Base-by-base conservation (phyloP, 2,329 filamentous ascomycete genomes). In the Ceratocystis destructans region DNA sequence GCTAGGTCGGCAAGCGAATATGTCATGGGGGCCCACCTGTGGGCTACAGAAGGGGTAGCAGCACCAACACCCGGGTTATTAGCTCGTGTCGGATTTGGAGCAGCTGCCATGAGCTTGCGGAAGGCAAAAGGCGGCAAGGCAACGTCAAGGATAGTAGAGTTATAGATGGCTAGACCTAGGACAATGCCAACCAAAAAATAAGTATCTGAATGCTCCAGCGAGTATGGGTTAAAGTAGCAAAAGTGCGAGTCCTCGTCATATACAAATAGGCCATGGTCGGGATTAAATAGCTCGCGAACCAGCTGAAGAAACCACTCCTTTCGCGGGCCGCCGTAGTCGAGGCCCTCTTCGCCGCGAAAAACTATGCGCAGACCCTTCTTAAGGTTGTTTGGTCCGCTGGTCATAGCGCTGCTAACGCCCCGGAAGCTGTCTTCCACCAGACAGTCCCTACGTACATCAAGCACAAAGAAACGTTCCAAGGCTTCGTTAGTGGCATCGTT, bases 281-380 rank as follows among this genome's bases (percentile, higher is more conserved):
- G 90, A 71, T 95, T 91, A 75, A 96, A 96, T 41, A 96, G 87
- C 73, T 96, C 92, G 70, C 91, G 82, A 62, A 94, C 86, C 25
- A 96, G 81, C 67, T 96, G 82, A 63, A 96, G 77, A 73, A 96
- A 96, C 92, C 92, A 96, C 76, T 96, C 92, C 74, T 96, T 96
- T 66, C 90, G 85, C 66, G 96, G 79, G 0, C 92, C 92, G 46
- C 92, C 92, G 3, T 88, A 90, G 76, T 96, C 92, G 63, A 96
- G 86, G 3, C 92, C 92, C 75, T 96, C 92, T 76, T 96, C 92
- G 41, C 90, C 91, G 41, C 83, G 80, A 71, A 96, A 96, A 68
- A 88, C 86, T 68, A 96, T 94, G 20, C 88, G 85, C 33, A 96
- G 77, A 0, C 88, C 89, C 74, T 96, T 96, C 75, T 96, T 96